phyloP scores from a whole-genome alignment of 2,329 filamentous ascomycete genomes.

The Monosporascus sp. region DNA sequence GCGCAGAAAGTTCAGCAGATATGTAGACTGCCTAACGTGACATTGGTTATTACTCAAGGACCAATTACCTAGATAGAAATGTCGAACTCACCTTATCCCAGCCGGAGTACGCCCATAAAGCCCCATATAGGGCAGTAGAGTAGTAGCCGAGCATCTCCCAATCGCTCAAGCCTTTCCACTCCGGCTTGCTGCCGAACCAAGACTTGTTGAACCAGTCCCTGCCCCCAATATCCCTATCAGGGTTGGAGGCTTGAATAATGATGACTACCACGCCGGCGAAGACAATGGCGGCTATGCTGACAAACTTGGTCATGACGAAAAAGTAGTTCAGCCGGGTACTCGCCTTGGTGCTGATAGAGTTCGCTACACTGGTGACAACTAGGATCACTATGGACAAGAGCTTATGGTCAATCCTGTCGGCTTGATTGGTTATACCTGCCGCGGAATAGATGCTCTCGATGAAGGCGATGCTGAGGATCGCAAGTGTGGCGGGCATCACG shows the following conservation, averaged over 20 bases:
- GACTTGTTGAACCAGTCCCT: slow-evolving; percentile 46
- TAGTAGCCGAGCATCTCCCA: slow-evolving; percentile 59
- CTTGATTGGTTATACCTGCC: slow-evolving; percentile 39
- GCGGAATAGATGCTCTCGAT: slow-evolving; percentile 55
- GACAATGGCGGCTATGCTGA: slow-evolving; percentile 43
- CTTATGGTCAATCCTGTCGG: slow-evolving; percentile 41
- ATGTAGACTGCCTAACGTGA: slow-evolving; percentile 47
- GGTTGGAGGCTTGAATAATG: slow-evolving; percentile 32
- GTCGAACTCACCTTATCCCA: slow-evolving; percentile 54
- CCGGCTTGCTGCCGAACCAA: slow-evolving; percentile 49
- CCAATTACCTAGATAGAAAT: neutral
- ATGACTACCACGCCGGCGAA: slow-evolving; percentile 44
- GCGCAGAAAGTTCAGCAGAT: slow-evolving; percentile 46
- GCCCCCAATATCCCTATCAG: slow-evolving; percentile 36
- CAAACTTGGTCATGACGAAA: slow-evolving; percentile 51
- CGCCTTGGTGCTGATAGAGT: slow-evolving; percentile 51
- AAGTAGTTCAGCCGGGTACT: slow-evolving; percentile 51
- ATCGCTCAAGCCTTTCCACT: slow-evolving; percentile 42
- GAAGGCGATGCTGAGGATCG: slow-evolving; percentile 60
- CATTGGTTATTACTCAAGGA: neutral
- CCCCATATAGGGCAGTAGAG: slow-evolving; percentile 56
- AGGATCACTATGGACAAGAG: slow-evolving; percentile 45
- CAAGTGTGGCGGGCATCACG: slow-evolving; percentile 59
- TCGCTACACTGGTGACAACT: slow-evolving; percentile 42
- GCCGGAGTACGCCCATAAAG: slow-evolving; percentile 60